Evolutionary conservation across 805 yeast genomes (phyloP), one percentile per base, ranked within the genome.

Genomic region (Starmera amethionina): DNA sequence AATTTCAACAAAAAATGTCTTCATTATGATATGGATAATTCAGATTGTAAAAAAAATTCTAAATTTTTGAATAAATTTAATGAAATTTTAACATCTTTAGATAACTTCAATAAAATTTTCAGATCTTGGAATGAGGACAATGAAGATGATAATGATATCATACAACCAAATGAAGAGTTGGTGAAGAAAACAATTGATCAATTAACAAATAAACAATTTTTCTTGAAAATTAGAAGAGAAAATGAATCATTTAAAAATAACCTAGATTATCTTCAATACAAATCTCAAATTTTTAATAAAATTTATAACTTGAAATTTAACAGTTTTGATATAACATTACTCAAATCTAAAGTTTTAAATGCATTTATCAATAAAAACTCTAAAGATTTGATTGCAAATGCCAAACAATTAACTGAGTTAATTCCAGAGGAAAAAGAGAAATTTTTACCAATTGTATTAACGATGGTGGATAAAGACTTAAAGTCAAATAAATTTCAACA

Each of bases 21-120:
- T 37, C 77, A 82, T 40, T 70, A 76, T 35, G 90, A 90, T 58
- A 83, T 86, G 58, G 96, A 86, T 46, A 72, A 70, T 47, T 62
- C 62, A 25, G 62, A 59, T 3, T 87, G 95, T 58, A 75, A 78
- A 28, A 61, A 54, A 14, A 51, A 71, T 28, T 72, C 84, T 10
- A 73, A 79, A 48, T 57, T 77, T n/a, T 63, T 63, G 41, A 65
- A 73, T 28, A 73, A 70, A 42, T 60, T 77, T 43, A 59, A 54
- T 32, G 35, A 28, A 38, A 41, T 50, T 45, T 54, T 51, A 35
- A 54, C 34, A 44, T 64, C 56, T 41, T 62, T 68, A 63, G 43
- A 61, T 46, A 50, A 62, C 50, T 34, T 73, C 25, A 67, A 73
- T 31, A 61, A 70, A 12, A 69, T 74, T 40, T 72, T 79, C 1